Base-by-base conservation (phyloP, 345 rosid genomes). In the Fremontodendron californicum region DNA sequence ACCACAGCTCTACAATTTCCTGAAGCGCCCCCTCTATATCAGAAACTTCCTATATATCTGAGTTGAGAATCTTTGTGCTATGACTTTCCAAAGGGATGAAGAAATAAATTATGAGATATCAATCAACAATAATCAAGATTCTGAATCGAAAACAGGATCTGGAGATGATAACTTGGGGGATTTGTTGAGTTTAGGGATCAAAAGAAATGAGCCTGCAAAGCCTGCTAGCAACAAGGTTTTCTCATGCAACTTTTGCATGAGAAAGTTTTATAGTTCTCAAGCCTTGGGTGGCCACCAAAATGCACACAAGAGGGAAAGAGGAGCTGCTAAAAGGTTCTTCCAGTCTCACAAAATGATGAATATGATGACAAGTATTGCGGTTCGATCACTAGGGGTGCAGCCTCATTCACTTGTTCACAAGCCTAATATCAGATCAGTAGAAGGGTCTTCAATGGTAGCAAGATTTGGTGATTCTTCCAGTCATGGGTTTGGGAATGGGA, bases 281-380 rank as follows among this genome's bases (percentile, higher is more conserved):
- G 90, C 90, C 3, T 72, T 85, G 29, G 90, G 90, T 5, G 90
- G 88, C 10, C 90, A 87, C 42, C 90, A 85, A 48, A 87, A 87
- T 43, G 88, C 90, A 29, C 90, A 87, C 78, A 83, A 85, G 63
- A 71, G 86, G 43, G 90, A 87, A 61, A 78, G 88, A 64, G 85
- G 82, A 48, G 85, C 80, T 16, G 87, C 84, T 2, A 87, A 78
- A 62, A 83, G 84, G 69, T 81, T 67, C 57, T 81, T 67, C 57
- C 79, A 83, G 6, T 74, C 83, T 67, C 78, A 87, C 64, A 76
- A 83, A 76, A 83, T 79, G 86, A 65, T 79, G n/a, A n/a, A n/a
- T n/a, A n/a, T n/a, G 79, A 73, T 83, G 83, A 21, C 74, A 16
- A 23, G 79, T 29, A 6, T 65, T 1, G 65, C 83, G 10, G 78